Conservation (phyloP, 225 moss, liverwort and hornwort genomes). For the Rhytidiadelphus loreus region DNA sequence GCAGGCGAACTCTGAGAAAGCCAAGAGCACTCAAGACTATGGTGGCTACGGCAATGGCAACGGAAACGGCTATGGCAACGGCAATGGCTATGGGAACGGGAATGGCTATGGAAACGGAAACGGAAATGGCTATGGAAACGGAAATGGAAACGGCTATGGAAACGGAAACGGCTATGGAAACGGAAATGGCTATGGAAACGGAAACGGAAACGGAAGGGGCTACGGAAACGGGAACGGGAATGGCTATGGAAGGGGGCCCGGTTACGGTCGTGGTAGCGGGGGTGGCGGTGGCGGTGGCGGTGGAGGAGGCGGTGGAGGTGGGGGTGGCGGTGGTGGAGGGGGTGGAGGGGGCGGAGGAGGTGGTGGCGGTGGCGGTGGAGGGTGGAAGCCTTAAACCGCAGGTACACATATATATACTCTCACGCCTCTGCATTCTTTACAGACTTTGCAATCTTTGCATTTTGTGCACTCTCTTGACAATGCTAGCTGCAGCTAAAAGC, state of each 20-base stretch:
- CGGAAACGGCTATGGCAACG: neutral
- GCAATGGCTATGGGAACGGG: neutral
- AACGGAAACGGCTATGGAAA: neutral
- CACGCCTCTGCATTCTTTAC: neutral
- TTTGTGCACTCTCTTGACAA: neutral
- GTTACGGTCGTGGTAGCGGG: neutral
- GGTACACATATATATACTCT: neutral
- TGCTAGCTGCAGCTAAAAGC: neutral
- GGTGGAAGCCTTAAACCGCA: neutral
- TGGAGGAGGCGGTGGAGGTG: accelerated
- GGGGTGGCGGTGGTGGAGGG: accelerated
- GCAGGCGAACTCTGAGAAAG: neutral
- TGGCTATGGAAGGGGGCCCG: neutral
- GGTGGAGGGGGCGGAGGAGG: accelerated
- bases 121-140: accelerated
- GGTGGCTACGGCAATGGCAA: neutral
- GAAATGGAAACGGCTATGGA: neutral
- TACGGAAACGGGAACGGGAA: neutral
- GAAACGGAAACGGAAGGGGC: neutral
- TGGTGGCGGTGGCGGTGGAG: neutral
- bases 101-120: neutral
- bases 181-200: neutral
- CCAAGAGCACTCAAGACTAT: neutral
- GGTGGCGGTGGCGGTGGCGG: accelerated
- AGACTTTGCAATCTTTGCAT: neutral